A percentile compares a stretch with the other conserved stretches of the same genome.
phyloP scores from a whole-genome alignment of 345 rosid genomes.

The Diplotaxis tenuifolia region DNA sequence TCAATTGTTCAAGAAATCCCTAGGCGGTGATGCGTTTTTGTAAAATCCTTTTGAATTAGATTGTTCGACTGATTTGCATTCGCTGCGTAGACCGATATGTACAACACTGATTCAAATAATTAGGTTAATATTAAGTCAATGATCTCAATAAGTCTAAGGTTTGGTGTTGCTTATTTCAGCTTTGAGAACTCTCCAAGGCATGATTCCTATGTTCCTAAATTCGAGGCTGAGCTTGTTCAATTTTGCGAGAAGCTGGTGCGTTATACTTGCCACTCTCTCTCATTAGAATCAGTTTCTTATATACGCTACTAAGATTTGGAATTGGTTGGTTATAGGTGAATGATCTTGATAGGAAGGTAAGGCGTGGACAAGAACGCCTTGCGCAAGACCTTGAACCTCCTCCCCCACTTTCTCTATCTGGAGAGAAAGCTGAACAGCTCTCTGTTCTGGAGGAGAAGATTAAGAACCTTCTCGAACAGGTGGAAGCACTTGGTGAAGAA shows the following conservation, averaged over 20 bases:
- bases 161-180: conserved; percentile 43
- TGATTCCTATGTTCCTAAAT: conserved; percentile 63
- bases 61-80: no score
- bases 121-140: no score
- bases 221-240: conserved; percentile 90
- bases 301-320: neutral
- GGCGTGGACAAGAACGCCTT: conserved; percentile 96
- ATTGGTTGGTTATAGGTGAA: conserved; percentile 53
- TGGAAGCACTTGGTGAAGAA: conserved; percentile 93
- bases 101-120: no score
- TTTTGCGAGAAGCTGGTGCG: conserved; percentile 93
- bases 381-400: conserved; percentile 85
- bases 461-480: conserved; percentile 91
- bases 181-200: conserved; percentile 90
- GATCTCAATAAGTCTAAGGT: neutral
- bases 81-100: no score
- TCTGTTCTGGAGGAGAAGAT: conserved; percentile 87
- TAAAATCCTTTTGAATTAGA: no score
- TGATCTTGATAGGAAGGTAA: conserved; percentile 93
- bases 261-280: conserved; percentile 17
- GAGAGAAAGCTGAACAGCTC: conserved; percentile 79
- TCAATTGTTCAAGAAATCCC: no score
- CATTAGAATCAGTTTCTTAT: neutral
- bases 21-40: no score
- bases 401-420: conserved; percentile 68